A percentile compares a stretch with the other conserved stretches of the same genome.
These are phyloP conservation scores for Verticillium klebahnii DNA, from an alignment of 2,329 filamentous ascomycete species.

Conservation along the genomic window DNA sequence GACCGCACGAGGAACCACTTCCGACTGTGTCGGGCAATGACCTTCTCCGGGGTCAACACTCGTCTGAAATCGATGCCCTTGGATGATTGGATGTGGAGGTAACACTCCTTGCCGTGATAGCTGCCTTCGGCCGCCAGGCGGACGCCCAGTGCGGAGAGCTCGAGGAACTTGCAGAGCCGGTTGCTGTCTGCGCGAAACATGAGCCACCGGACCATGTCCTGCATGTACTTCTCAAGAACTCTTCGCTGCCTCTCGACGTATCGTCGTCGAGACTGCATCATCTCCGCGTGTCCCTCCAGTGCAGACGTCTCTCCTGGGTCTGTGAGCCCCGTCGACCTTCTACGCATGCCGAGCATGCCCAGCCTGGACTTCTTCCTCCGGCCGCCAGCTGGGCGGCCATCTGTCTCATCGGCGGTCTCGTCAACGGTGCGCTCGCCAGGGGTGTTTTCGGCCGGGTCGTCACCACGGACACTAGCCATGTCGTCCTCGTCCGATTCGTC, in stretches of 20 bases:
- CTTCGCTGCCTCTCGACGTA: slow-evolving; percentile 81
- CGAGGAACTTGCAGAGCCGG: slow-evolving; percentile 89
- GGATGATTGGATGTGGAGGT: slow-evolving; percentile 83
- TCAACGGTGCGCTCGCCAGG: slow-evolving; percentile 34
- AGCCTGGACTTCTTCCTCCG: slow-evolving; percentile 48
- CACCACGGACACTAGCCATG: slow-evolving; percentile 29
- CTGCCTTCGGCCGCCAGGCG: slow-evolving; percentile 91
- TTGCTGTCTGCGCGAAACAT: slow-evolving; percentile 97
- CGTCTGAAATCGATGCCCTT: slow-evolving; percentile 85
- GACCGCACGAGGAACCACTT: slow-evolving; percentile 99
- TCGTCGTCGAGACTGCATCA: slow-evolving; percentile 41
- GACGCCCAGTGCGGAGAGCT: slow-evolving; percentile 89
- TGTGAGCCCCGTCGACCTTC: slow-evolving; percentile 46
- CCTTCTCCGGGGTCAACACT: slow-evolving; percentile 70
- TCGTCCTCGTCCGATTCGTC: slow-evolving; percentile 79
- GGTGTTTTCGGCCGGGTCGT: slow-evolving; percentile 34
- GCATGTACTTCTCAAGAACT: slow-evolving; percentile 83
- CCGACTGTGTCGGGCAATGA: slow-evolving; percentile 78
- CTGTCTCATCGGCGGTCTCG: slow-evolving; percentile 27
- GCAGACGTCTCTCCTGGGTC: slow-evolving; percentile 41
- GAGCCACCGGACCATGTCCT: slow-evolving; percentile 91
- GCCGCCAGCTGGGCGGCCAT: slow-evolving; percentile 20
- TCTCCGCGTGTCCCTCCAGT: slow-evolving; percentile 29
- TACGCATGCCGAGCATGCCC: slow-evolving; percentile 46
- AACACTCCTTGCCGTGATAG: slow-evolving; percentile 97